Evolutionary conservation across 1,284 basidiomycete genomes (phyloP).

Genomic region (Trichosporon asahii): DNA sequence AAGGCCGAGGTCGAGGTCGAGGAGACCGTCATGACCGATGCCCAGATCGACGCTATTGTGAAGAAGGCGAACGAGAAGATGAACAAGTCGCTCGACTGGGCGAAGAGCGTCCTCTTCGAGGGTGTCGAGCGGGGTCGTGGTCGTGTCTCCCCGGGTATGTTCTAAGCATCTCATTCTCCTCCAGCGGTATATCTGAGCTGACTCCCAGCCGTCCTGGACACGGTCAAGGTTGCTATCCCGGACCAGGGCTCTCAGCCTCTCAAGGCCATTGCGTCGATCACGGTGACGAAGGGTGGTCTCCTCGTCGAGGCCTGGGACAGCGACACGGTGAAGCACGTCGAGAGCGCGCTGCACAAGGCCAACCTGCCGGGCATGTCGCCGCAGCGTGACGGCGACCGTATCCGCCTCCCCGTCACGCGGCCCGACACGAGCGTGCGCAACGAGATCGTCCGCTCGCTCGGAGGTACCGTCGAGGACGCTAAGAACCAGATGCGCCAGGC

Average conservation of each 20-base stretch:
- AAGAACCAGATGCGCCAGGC: slow-evolving; percentile 47
- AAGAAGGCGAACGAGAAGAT: slow-evolving; percentile 13
- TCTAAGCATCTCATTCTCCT: neutral
- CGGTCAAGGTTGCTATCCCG: slow-evolving; percentile 39
- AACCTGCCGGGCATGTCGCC: slow-evolving; percentile 51
- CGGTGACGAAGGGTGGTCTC: slow-evolving; percentile 37
- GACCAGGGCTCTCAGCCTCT: slow-evolving; percentile 37
- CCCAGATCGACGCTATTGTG: neutral
- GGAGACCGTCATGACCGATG: neutral
- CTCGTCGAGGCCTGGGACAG: slow-evolving; percentile 48
- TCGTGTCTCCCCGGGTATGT: slow-evolving; percentile 46
- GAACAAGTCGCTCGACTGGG: slow-evolving; percentile 47
- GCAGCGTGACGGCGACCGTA: slow-evolving; percentile 36
- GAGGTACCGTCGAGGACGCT: slow-evolving; percentile 42
- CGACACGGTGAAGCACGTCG: slow-evolving; percentile 43
- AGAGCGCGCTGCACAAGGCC: slow-evolving; percentile 46
- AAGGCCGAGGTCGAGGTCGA: slow-evolving; percentile 27
- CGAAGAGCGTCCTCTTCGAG: slow-evolving; percentile 42
- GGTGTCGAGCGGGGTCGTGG: slow-evolving; percentile 48
- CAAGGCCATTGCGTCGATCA: slow-evolving; percentile 47
- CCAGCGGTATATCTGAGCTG: neutral
- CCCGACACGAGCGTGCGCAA: slow-evolving; percentile 44
- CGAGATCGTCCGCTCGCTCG: slow-evolving; percentile 37
- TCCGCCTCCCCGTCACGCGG: slow-evolving; percentile 43
- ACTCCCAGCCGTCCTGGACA: slow-evolving; percentile 45